Evolutionary conservation across 164 flowering plant genomes (phyloP).

Genomic region (Stephania japonica): DNA sequence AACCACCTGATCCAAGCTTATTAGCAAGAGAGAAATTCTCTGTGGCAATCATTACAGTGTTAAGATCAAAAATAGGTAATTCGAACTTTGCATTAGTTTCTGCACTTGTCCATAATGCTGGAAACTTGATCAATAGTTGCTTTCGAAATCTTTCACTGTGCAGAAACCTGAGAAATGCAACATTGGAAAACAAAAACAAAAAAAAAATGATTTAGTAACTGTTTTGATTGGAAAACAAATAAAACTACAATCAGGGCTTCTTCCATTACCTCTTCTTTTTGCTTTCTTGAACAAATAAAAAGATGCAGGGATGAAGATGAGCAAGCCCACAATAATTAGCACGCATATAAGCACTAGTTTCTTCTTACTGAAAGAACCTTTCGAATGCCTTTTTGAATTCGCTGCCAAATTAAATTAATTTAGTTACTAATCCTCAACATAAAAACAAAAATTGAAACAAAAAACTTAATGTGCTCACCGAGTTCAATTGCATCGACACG

Average conservation of each 20-base stretch:
- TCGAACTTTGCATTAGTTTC: conserved; percentile 2
- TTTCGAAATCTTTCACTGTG: background rate
- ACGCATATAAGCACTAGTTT: background rate
- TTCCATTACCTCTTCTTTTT: conserved; percentile 1
- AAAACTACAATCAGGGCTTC: background rate
- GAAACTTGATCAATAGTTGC: background rate
- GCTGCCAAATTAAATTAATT: background rate
- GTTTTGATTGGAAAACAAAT: background rate
- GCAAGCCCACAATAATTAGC: background rate
- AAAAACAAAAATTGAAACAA: background rate
- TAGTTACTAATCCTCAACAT: background rate
- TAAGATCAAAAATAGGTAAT: background rate
- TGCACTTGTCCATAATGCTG: background rate
- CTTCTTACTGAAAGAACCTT: background rate
- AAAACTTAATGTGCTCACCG: background rate
- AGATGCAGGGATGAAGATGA: background rate
- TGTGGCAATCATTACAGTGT: conserved; percentile 12
- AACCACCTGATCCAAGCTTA: conserved; percentile 32
- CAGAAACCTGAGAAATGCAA: background rate
- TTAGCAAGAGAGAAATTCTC: conserved; percentile 17
- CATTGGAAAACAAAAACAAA: background rate
- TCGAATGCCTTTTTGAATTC: background rate
- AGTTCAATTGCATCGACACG: background rate
- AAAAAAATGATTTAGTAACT: background rate
- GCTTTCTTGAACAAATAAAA: background rate